Percentiles rank a stretch among this genome's conserved stretches.
phyloP scores from a whole-genome alignment of 108 stramenopile genomes.

The Nitzschia sp. region DNA sequence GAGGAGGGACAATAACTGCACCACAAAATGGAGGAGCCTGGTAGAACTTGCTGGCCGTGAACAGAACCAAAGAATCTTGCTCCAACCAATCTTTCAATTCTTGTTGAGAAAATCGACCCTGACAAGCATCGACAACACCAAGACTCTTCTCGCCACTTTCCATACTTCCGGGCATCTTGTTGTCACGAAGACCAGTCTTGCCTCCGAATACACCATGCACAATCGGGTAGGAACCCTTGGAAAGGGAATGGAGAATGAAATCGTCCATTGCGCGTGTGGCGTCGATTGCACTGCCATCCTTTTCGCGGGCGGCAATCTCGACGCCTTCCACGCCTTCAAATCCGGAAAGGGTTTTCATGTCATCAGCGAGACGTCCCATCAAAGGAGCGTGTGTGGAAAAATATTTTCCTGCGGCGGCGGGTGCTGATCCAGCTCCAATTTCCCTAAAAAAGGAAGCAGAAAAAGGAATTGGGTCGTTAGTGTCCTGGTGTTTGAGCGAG shows the following conservation, averaged over 20 bases:
- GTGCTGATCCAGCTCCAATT: conserved; percentile 61
- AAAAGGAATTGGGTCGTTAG: neutral
- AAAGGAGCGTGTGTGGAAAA: conserved; percentile 72
- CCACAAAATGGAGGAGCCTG: conserved; percentile 76
- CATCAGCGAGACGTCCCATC: conserved; percentile 48
- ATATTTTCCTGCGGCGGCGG: conserved; percentile 56
- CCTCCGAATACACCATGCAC: conserved; percentile 77
- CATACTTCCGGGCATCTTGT: conserved; percentile 54
- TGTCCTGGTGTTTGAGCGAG: no score
- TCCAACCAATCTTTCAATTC: conserved; percentile 67
- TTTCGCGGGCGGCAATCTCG: conserved; percentile 46
- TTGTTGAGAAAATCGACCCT: conserved; percentile 60
- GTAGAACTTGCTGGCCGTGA: conserved; percentile 75
- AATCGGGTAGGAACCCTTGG: conserved; percentile 51
- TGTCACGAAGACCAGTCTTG: conserved; percentile 69
- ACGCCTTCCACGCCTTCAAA: conserved; percentile 53
- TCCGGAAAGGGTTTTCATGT: conserved; percentile 35
- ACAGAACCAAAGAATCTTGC: conserved; percentile 66
- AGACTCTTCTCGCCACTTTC: conserved; percentile 49
- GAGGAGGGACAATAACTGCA: conserved; percentile 54
- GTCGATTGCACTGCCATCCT: conserved; percentile 48
- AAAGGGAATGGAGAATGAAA: conserved; percentile 17
- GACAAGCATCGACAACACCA: conserved; percentile 75
- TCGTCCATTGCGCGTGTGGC: conserved; percentile 49
- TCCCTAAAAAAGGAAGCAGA: conserved; percentile 15